Conservation (phyloP, 2,329 filamentous ascomycete species). For the Tolypocladium ovalisporum region DNA sequence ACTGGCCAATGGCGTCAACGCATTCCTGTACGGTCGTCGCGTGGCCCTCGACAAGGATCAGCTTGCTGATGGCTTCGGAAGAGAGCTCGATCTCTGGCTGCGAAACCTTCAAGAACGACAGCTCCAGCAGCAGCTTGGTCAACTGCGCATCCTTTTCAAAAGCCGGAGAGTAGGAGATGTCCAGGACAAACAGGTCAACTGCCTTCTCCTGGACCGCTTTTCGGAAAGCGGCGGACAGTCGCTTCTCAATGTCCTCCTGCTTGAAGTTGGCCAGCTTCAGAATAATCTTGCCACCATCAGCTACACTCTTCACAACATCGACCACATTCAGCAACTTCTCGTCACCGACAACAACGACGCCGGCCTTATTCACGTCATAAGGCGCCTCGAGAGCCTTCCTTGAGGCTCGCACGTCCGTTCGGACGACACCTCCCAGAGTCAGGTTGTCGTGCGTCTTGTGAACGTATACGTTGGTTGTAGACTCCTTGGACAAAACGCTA, state of each 20-base stretch:
- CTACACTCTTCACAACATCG: constrained; percentile 60
- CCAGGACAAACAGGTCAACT: constrained; percentile 63
- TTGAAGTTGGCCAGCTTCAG: constrained; percentile 71
- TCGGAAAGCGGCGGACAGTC: constrained; percentile 59
- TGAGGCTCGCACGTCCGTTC: constrained; percentile 77
- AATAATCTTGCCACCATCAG: constrained; percentile 60
- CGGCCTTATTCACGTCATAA: constrained; percentile 69
- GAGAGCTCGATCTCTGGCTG: constrained; percentile 56
- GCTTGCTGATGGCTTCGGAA: constrained; percentile 51
- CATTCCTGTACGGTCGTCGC: constrained; percentile 39
- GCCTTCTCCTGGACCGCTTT: constrained; percentile 61
- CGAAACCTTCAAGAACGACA: constrained; percentile 74
- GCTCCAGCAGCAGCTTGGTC: constrained; percentile 59
- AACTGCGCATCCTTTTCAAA: constrained; percentile 56
- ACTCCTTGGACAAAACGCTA: constrained; percentile 59
- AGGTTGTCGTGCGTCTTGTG: constrained; percentile 55
- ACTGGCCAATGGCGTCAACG: constrained; percentile 56
- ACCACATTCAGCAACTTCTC: constrained; percentile 71
- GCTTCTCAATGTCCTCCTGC: constrained; percentile 83
- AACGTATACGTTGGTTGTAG: constrained; percentile 48
- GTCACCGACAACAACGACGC: constrained; percentile 69
- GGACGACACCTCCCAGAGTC: constrained; percentile 65
- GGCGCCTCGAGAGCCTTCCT: constrained; percentile 75
- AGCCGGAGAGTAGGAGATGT: constrained; percentile 56
- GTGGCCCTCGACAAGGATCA: constrained; percentile 48